Evolutionary conservation across 1,139 yeast genomes (phyloP), one percentile per base, ranked within the genome.

Genomic region (Yamadazyma conglobata): DNA sequence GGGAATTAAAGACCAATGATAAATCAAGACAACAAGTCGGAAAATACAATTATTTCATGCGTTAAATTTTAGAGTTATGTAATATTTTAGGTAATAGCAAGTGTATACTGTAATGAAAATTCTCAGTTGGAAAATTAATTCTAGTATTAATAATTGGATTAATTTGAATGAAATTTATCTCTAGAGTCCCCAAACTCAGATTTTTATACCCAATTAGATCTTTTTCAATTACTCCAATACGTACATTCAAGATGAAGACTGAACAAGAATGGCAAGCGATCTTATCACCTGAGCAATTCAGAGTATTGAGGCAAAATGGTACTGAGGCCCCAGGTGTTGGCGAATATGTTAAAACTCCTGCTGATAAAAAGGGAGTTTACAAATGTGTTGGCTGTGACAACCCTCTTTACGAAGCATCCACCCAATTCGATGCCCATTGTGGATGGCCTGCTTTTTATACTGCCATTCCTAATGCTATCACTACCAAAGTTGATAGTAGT

Each of bases 401-500:
- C 28, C 95, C 96, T 6, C 61, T 91, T 23, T 91, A 91, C 57
- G 71, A 72, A 40, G 79, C 95, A 20, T 66, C 70, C 26, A 73
- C 96, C 10, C 91, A 91, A 58, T 91, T 93, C 48, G 78, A 81
- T 37, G 76, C 95, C 13, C 88, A 87, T 33, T 91, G 98, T 57
- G 98, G 98, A 3, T 91, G 98, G 98, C 98, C 98, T 0, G 88
- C 96, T 0, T 91, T 91, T 57, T 89, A 80, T 54, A 82, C 85
- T 35, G 96, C 95, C 4, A 63, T 89, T 30, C 94, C 95, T 0
- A 89, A 88, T 0, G 70, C 95, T 2, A 68, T 91, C 27, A 70
- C 58, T 18, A 65, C 82, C 10, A 59, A 70, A 40, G 70, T 65
- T 16, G 99, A 91, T 55, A 47, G 35, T 0, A 56, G 79, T 7